Evolutionary conservation across 768 basidiomycete species (phyloP).

Genomic region (Panaeolus cyanescens): DNA sequence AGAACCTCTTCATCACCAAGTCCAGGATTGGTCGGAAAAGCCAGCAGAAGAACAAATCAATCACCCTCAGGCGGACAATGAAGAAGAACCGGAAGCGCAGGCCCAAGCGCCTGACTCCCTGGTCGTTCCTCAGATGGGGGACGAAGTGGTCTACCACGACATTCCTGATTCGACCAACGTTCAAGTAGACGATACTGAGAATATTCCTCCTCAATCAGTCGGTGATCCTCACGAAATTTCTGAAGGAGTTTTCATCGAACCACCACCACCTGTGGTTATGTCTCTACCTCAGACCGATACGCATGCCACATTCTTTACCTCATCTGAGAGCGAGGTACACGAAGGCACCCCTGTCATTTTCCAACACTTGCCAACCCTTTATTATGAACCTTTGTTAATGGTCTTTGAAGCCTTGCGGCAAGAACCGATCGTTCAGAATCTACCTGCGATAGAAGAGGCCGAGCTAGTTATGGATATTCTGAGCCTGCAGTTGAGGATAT

Average conservation of each 20-base stretch:
- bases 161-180: slow-evolving; percentile 6
- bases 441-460: slow-evolving; percentile 51
- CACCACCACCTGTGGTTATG: slow-evolving; percentile 70
- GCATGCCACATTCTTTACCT: slow-evolving; percentile 54
- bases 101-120: not conserved
- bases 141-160: not conserved
- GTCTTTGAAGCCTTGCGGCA: slow-evolving; percentile 75
- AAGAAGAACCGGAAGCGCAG: not conserved
- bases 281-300: slow-evolving; percentile 37
- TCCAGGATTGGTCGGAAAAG: not conserved
- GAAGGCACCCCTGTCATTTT: slow-evolving; percentile 33
- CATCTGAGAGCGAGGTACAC: not conserved
- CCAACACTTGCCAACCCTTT: slow-evolving; percentile 62
- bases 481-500: slow-evolving; percentile 62
- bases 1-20: not conserved
- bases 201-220: slow-evolving; percentile 8
- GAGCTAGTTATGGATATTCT: slow-evolving; percentile 74
- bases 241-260: slow-evolving; percentile 73
- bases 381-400: slow-evolving; percentile 71
- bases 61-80: slow-evolving; percentile 4
- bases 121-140: not conserved
- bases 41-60: not conserved
- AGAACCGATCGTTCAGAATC: slow-evolving; percentile 51
- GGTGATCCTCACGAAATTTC: slow-evolving; percentile 60
- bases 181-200: not conserved